Evolutionary conservation across 202 grass and related monocot genomes (phyloP).

Genomic region (Hordeum pubiflorum): DNA sequence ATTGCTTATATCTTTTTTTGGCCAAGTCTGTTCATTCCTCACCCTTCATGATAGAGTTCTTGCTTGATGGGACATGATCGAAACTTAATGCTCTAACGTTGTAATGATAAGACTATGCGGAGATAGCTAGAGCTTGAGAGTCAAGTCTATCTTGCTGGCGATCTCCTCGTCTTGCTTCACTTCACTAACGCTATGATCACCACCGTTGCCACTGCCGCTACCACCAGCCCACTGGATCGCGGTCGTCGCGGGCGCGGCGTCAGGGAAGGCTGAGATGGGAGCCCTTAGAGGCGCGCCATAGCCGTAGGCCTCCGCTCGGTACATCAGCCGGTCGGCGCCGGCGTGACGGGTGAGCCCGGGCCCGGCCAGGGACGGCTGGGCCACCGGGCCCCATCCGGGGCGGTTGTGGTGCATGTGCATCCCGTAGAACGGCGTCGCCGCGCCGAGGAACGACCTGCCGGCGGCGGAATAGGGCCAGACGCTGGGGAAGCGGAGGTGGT

Average conservation of each 20-base stretch:
- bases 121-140: conserved; percentile 38
- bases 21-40: background rate
- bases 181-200: background rate
- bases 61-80: background rate
- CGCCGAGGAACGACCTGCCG: conserved; percentile 11
- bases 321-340: background rate
- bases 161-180: conserved; percentile 7
- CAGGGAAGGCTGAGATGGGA: background rate
- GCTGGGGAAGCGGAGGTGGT: conserved; percentile 22
- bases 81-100: background rate
- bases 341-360: background rate
- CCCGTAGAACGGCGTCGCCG: conserved; percentile 9
- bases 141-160: conserved; percentile 29
- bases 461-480: conserved; percentile 21
- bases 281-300: no score
- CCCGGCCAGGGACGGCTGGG: background rate
- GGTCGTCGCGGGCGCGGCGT: background rate
- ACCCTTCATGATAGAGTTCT: background rate
- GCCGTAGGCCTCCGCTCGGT: background rate
- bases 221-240: conserved; percentile 11
- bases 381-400: conserved; percentile 14
- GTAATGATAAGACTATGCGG: background rate
- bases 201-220: background rate
- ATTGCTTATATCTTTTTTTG: background rate
- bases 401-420: conserved; percentile 1